These are phyloP conservation scores for Fusarium phyllophilum DNA, from an alignment of 2,329 filamentous ascomycete species.

Conservation along the genomic window DNA sequence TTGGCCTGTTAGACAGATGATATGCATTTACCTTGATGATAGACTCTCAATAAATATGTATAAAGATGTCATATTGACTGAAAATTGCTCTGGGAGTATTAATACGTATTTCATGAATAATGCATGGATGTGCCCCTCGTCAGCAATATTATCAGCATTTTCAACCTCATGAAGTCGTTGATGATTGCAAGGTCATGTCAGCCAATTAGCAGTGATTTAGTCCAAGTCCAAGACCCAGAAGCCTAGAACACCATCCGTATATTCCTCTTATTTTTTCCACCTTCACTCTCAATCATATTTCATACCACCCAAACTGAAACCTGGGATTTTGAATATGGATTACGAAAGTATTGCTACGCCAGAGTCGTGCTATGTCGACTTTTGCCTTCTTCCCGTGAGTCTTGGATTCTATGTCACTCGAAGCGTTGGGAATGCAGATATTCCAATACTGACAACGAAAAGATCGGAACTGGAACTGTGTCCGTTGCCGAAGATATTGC, in stretches of 20 bases:
- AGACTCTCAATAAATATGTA: constrained; percentile 25
- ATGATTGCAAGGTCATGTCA: constrained; percentile 15
- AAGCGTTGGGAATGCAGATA: background rate
- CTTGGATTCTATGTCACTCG: background rate
- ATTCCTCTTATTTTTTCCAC: background rate
- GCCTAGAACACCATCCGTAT: background rate
- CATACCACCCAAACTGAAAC: background rate
- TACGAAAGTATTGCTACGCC: constrained; percentile 71
- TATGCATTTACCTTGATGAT: constrained; percentile 12
- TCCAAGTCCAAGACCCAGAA: constrained; percentile 5
- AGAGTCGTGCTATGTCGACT: constrained; percentile 82
- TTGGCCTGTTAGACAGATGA: background rate
- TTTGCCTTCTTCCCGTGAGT: constrained; percentile 85
- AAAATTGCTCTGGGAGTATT: background rate
- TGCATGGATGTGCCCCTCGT: background rate
- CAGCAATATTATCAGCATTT: constrained; percentile 11
- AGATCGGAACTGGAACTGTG: constrained; percentile 82
- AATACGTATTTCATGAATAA: background rate
- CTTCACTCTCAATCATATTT: background rate
- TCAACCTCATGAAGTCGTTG: constrained; percentile 31
- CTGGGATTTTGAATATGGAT: constrained; percentile 47
- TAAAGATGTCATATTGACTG: background rate
- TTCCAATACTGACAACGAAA: constrained; percentile 7
- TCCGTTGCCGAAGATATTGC: constrained; percentile 88
- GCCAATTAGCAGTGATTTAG: constrained; percentile 33